Percentiles rank a stretch among this genome's conserved stretches.
Evolutionary conservation across 192 early-diverging fungal genomes (phyloP).

Genomic region (Coemansia sp.): DNA sequence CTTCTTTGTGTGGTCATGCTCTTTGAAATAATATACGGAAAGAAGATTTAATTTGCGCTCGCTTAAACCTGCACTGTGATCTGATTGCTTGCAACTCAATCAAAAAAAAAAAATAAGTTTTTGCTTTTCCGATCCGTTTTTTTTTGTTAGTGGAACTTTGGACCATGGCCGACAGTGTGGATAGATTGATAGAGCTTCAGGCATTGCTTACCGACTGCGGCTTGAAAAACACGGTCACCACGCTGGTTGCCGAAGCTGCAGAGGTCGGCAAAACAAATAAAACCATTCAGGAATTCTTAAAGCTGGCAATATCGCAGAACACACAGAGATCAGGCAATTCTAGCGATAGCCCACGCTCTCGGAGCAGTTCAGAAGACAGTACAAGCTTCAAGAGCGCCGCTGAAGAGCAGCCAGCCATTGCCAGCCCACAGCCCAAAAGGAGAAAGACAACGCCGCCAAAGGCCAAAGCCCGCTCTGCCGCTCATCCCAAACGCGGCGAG

Average conservation of each 20-base stretch:
- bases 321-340: not conserved
- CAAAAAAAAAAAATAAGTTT: not conserved
- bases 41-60: not conserved
- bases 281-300: constrained; percentile 26
- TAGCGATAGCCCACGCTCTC: not conserved
- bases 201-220: constrained; percentile 33
- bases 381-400: constrained; percentile 22
- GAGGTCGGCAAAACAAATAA: constrained; percentile 33
- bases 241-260: constrained; percentile 36
- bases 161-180: constrained; percentile 9
- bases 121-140: not conserved
- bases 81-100: not conserved
- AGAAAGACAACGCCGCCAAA: constrained; percentile 6
- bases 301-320: constrained; percentile 10
- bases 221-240: constrained; percentile 24
- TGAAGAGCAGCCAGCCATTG: not conserved
- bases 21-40: not conserved
- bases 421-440: constrained; percentile 1
- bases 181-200: constrained; percentile 26
- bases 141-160: not conserved
- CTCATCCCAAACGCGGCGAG: constrained; percentile 18
- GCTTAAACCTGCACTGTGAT: too few relatives aligned
- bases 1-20: constrained; percentile 14
- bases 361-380: constrained; percentile 34
- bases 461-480: not conserved